Conservation (phyloP, 2,329 filamentous ascomycete genomes). For the Curvularia eragrostidis region DNA sequence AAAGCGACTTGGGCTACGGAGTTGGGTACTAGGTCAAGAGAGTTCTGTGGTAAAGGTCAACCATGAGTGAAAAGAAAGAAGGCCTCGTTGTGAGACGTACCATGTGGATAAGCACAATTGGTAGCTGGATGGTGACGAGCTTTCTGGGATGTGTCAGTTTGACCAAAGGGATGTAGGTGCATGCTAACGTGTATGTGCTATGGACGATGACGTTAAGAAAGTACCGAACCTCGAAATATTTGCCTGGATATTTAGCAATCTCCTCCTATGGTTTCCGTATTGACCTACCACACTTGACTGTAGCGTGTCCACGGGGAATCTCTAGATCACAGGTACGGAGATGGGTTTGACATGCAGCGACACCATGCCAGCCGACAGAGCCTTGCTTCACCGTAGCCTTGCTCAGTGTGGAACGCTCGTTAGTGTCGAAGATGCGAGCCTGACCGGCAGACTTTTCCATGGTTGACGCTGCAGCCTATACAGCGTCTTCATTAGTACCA, state of each 20-base stretch:
- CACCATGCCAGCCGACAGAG: conserved; percentile 56
- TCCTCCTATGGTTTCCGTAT: background rate
- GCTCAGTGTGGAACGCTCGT: conserved; percentile 57
- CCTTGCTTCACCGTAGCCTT: conserved; percentile 54
- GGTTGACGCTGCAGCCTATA: conserved; percentile 56
- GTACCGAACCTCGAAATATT: conserved; percentile 64
- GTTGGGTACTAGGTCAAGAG: conserved; percentile 63
- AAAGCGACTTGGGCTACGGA: conserved; percentile 62
- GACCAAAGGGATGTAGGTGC: background rate
- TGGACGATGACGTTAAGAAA: conserved; percentile 60
- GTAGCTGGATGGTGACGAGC: conserved; percentile 60
- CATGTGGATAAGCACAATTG: conserved; percentile 64
- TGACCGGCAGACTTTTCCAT: conserved; percentile 58
- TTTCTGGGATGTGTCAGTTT: conserved; percentile 48
- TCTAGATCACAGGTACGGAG: conserved; percentile 59
- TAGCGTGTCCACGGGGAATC: conserved; percentile 59
- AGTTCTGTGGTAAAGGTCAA: conserved; percentile 49
- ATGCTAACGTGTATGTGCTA: conserved; percentile 51
- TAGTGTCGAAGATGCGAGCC: conserved; percentile 61
- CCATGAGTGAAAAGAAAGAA: background rate
- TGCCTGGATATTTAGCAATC: conserved; percentile 46
- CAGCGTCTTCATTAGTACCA: conserved; percentile 29
- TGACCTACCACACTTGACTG: conserved; percentile 56
- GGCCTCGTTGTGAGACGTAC: conserved; percentile 29
- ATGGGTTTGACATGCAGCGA: conserved; percentile 55